Base-by-base conservation (phyloP, 352 stramenopile species). In the Globisporangium spiculum region DNA sequence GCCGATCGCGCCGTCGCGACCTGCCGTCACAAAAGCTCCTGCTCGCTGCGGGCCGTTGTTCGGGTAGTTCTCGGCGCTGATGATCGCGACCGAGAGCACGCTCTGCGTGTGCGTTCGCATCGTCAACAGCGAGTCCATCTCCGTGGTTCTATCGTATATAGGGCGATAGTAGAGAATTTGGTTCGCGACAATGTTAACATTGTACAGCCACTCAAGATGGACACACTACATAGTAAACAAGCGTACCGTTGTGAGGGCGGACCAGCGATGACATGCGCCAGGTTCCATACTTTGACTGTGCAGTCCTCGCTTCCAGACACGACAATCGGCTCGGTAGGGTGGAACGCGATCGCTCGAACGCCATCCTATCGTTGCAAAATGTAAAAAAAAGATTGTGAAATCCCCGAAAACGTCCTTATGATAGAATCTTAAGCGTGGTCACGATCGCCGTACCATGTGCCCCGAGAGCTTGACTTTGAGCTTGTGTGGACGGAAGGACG, bases 231-330 rank as follows among this genome's bases (percentile, higher is more conserved):
- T 18, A 18, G 9, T 5, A 50, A 50, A 6, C 18, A 50, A 50
- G 18, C 44, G 4, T 60, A 84, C 80, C 86, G 75, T 74, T 92
- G 84, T 10, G 81, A 84, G 48, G 87, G 83, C 26, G 85, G 85
- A 18, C 87, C 85, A 63, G 76, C 83, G 12, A 78, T 76, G 24
- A 86, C 75, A 65, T 70, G 88, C 24, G 78, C 74, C 10, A 96
- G 64, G 56, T 93, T 96, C 89, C 89, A 96, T 20, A 96, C 76
- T 63, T 89, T 88, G 24, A 94, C 86, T 0, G 89, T 93, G 65
- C 86, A 93, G 60, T 96, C 89, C 68, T 96, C 89, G 62, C 89
- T 93, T 48, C 85, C 86, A 0, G 89, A 94, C 18, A 96, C 87
- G 44, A 96, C 59, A 36, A 96, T 56, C 16, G 89, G 85, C 62